phyloP scores from a whole-genome alignment of 345 rosid genomes.

The Aethionema arabicum region DNA sequence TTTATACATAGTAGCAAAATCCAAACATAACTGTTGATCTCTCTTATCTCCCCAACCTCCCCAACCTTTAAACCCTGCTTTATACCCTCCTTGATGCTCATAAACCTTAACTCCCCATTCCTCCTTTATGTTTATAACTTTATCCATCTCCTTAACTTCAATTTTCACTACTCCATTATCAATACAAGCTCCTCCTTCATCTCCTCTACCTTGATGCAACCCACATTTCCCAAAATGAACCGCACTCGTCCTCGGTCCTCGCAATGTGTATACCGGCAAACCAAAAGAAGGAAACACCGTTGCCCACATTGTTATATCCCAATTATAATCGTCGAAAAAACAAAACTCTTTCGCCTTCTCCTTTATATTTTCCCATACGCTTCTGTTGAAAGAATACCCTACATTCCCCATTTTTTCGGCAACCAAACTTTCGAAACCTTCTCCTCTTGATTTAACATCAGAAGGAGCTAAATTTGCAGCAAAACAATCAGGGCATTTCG shows the following conservation, averaged over 20 bases:
- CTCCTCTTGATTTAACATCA: conserved; percentile 92
- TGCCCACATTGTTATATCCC: conserved; percentile 99
- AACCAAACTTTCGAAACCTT: conserved; percentile 56
- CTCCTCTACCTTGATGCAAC: conserved; percentile 87
- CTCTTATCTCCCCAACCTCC: conserved; percentile 99
- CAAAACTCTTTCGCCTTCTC: conserved; percentile 78
- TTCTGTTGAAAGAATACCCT: conserved; percentile 80
- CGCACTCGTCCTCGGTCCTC: conserved; percentile 91
- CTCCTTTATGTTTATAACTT: conserved; percentile 55
- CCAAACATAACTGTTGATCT: conserved; percentile 76
- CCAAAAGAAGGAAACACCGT: conserved; percentile 94
- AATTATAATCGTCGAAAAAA: conserved; percentile 89
- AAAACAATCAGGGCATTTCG: conserved; percentile 79
- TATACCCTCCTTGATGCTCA: conserved; percentile 79
- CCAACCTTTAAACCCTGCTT: conserved; percentile 99
- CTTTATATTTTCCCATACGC: conserved; percentile 86
- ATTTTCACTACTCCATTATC: conserved; percentile 70
- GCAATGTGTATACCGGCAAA: conserved; percentile 71
- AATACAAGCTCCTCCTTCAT: conserved; percentile 57
- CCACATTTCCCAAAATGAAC: conserved; percentile 98
- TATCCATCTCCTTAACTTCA: conserved; percentile 57
- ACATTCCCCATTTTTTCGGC: conserved; percentile 99
- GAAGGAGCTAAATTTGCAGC: conserved; percentile 92
- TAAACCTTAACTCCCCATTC: conserved; percentile 59
- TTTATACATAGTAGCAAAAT: conserved; percentile 47